A percentile compares a stretch with the other conserved stretches of the same genome.
phyloP scores from a whole-genome alignment of 163 green algal species.

The Smithsoniella earleae region DNA sequence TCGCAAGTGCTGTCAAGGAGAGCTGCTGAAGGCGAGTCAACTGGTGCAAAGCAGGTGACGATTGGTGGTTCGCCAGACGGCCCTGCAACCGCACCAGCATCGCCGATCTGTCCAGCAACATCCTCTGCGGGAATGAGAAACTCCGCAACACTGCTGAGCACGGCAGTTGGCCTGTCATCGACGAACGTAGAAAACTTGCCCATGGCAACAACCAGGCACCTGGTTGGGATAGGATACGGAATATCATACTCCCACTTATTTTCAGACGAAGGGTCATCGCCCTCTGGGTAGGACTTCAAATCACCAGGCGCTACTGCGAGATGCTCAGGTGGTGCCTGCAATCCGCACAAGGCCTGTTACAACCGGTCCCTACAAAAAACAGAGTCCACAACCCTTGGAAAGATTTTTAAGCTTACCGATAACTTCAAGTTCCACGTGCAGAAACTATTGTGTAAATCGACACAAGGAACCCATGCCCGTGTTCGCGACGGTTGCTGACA shows the following conservation, averaged over 20 bases:
- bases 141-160: neutral
- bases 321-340: neutral
- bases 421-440: neutral
- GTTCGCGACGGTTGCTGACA: constrained; percentile 12
- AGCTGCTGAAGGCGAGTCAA: neutral
- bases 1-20: constrained; percentile 10
- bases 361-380: too few relatives aligned
- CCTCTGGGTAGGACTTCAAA: neutral
- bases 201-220: constrained; percentile 2
- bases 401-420: too few relatives aligned
- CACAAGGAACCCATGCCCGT: constrained; percentile 19
- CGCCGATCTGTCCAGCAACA: neutral
- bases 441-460: constrained; percentile 3
- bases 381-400: too few relatives aligned
- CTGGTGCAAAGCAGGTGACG: neutral
- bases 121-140: constrained; percentile 5
- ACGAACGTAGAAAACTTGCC: neutral
- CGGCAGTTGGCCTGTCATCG: neutral
- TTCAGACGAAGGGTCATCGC: too few relatives aligned
- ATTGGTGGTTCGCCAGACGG: too few relatives aligned
- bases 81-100: too few relatives aligned
- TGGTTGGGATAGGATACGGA: neutral
- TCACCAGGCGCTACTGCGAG: neutral
- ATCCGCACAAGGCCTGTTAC: too few relatives aligned
- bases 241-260: constrained; percentile 21